Conservation (phyloP, 371 early-diverging fungal species). For the Zychaea mexicana region DNA sequence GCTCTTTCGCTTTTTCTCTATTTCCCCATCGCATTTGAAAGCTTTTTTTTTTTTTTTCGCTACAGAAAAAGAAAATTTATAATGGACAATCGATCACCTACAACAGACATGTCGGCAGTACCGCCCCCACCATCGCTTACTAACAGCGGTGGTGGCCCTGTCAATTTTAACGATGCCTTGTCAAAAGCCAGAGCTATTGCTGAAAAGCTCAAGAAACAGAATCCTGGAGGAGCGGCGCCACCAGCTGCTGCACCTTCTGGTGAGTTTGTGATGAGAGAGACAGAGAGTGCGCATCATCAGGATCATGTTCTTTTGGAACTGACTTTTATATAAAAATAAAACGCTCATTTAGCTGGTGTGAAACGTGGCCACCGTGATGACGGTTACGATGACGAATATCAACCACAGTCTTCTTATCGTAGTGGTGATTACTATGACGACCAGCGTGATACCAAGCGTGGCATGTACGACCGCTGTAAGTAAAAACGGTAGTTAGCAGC, state of each 20-base stretch:
- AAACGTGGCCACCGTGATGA: constrained; percentile 36
- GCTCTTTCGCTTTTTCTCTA: no score
- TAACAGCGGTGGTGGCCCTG: constrained; percentile 31
- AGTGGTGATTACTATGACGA: constrained; percentile 25
- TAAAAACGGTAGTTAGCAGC: not conserved
- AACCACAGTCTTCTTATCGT: constrained; percentile 13
- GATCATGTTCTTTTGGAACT: constrained; percentile 20
- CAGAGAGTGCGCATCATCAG: no score
- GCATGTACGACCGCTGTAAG: constrained; percentile 41
- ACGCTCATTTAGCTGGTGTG: constrained; percentile 25
- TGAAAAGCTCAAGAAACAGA: constrained; percentile 66
- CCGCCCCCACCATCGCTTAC: constrained; percentile 46
- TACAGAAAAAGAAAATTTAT: not conserved
- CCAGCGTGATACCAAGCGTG: constrained; percentile 51
- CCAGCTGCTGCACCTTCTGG: constrained; percentile 28
- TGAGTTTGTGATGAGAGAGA: no score
- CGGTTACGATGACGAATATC: constrained; percentile 25
- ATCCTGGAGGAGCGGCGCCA: constrained; percentile 28
- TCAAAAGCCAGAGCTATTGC: constrained; percentile 87
- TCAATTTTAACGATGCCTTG: constrained; percentile 71
- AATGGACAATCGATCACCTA: constrained; percentile 24
- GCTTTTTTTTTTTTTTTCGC: not conserved
- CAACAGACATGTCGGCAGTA: constrained; percentile 38
- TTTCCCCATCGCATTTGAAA: no score
- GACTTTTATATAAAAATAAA: not conserved